A percentile compares a stretch with the other conserved stretches of the same genome.
phyloP scores from a whole-genome alignment of 1,284 basidiomycete species.

The Ustilago xerochloae region DNA sequence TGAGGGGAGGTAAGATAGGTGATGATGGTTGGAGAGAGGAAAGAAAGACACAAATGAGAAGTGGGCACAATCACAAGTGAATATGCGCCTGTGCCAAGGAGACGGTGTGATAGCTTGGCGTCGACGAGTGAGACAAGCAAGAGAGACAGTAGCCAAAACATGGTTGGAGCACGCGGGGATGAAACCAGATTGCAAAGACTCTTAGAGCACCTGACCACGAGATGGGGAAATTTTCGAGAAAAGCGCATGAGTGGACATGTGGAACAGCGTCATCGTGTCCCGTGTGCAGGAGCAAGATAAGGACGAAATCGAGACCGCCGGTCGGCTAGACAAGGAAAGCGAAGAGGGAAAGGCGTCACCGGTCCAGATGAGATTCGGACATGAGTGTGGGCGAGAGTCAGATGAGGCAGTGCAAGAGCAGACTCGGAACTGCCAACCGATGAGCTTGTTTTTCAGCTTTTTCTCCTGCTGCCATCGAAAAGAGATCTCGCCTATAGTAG shows the following conservation, averaged over 20 bases:
- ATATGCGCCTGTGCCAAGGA: not conserved
- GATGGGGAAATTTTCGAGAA: not conserved
- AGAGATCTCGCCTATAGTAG: no score
- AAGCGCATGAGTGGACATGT: slow-evolving; percentile 6
- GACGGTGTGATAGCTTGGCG: not conserved
- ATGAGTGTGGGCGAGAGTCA: not conserved
- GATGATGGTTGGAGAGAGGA: not conserved
- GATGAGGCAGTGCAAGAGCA: not conserved
- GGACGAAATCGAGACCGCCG: slow-evolving; percentile 7
- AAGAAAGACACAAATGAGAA: not conserved
- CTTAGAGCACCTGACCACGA: not conserved
- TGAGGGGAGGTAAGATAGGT: not conserved
- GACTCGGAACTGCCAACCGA: no score
- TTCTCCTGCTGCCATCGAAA: no score
- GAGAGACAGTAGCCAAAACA: not conserved
- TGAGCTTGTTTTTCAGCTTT: no score
- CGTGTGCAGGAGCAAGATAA: not conserved
- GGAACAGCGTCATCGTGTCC: slow-evolving; percentile 11
- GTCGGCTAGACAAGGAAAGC: slow-evolving; percentile 10
- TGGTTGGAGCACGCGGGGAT: not conserved
- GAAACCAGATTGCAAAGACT: not conserved
- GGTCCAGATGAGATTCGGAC: not conserved
- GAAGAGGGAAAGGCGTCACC: not conserved
- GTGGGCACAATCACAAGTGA: not conserved
- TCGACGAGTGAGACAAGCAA: not conserved